Evolutionary conservation across 352 stramenopile species (phyloP).

Genomic region (Phytophthora meadii): DNA sequence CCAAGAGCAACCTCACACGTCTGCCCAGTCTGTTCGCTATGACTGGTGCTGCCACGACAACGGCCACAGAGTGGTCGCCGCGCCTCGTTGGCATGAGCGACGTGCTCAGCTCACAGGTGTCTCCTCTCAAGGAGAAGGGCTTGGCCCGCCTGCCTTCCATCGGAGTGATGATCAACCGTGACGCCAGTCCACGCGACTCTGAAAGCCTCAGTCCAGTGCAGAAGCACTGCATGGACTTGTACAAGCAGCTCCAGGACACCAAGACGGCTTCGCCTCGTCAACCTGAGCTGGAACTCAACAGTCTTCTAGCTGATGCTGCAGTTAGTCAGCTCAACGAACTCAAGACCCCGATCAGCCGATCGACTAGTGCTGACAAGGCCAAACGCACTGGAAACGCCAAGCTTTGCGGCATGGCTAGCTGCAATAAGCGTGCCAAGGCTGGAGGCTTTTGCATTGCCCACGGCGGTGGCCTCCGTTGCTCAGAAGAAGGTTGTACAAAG

Average conservation of each 20-base stretch:
- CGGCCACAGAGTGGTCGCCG: slow-evolving; percentile 42
- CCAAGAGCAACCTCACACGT: slow-evolving; percentile 46
- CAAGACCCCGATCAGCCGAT: slow-evolving; percentile 33
- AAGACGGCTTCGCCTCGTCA: slow-evolving; percentile 31
- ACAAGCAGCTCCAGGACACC: slow-evolving; percentile 61
- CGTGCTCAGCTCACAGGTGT: slow-evolving; percentile 55
- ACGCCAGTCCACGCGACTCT: slow-evolving; percentile 35
- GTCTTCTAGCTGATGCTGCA: slow-evolving; percentile 51
- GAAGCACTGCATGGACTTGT: slow-evolving; percentile 71
- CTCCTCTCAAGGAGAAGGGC: slow-evolving; percentile 48
- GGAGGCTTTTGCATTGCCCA: slow-evolving; percentile 85
- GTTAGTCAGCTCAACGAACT: slow-evolving; percentile 57
- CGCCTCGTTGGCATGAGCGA: slow-evolving; percentile 73
- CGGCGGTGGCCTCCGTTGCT: slow-evolving; percentile 80
- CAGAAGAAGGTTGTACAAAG: slow-evolving; percentile 74
- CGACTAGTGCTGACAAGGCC: slow-evolving; percentile 15
- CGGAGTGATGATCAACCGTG: slow-evolving; percentile 70
- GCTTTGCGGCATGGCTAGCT: slow-evolving; percentile 76
- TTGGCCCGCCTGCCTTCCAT: slow-evolving; percentile 68
- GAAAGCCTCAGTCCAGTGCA: slow-evolving; percentile 60
- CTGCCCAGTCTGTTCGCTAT: slow-evolving; percentile 64
- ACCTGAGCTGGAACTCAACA: slow-evolving; percentile 47
- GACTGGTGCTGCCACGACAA: not conserved
- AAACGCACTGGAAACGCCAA: slow-evolving; percentile 74
- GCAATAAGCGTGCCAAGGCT: slow-evolving; percentile 82